These are phyloP conservation scores for Eucalyptus cladocalyx DNA, from an alignment of 345 rosid genomes.

Conservation along the genomic window DNA sequence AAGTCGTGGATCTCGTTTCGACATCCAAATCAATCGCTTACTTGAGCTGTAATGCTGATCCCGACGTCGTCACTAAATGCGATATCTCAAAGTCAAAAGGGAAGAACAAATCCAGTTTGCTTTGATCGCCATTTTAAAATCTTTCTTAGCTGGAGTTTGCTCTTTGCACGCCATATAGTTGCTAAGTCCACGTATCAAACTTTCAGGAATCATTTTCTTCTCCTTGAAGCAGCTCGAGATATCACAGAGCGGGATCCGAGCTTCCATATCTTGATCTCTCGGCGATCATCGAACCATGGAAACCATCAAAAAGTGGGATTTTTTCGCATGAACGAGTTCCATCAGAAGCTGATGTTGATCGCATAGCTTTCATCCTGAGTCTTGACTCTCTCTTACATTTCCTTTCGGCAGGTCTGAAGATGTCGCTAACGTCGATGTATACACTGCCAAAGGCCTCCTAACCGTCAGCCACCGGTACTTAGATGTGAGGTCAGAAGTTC, in stretches of 20 bases:
- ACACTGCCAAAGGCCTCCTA: conserved; percentile 38
- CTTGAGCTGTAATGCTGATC: neutral
- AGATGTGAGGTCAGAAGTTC: conserved; percentile 29
- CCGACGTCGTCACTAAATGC: fast-evolving
- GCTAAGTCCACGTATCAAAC: neutral
- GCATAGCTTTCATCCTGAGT: neutral
- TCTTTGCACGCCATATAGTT: neutral
- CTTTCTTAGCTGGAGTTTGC: neutral
- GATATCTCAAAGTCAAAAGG: neutral
- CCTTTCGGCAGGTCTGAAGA: conserved; percentile 20
- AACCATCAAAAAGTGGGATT: neutral
- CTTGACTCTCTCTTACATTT: neutral
- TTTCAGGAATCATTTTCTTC: neutral
- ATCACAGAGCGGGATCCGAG: neutral
- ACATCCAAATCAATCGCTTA: neutral
- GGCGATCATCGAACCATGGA: neutral
- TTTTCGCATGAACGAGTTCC: neutral
- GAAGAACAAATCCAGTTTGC: neutral
- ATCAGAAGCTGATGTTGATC: too few species aligned
- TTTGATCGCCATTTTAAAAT: neutral
- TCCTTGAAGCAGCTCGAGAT: neutral
- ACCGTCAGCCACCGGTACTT: conserved; percentile 14
- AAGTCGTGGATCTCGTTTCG: neutral
- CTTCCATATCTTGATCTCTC: neutral
- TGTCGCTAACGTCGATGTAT: conserved; percentile 20